A percentile compares a stretch with the other conserved stretches of the same genome.
Conservation (phyloP, 805 yeast genomes). For the Helenozyma baotianmanensis region DNA sequence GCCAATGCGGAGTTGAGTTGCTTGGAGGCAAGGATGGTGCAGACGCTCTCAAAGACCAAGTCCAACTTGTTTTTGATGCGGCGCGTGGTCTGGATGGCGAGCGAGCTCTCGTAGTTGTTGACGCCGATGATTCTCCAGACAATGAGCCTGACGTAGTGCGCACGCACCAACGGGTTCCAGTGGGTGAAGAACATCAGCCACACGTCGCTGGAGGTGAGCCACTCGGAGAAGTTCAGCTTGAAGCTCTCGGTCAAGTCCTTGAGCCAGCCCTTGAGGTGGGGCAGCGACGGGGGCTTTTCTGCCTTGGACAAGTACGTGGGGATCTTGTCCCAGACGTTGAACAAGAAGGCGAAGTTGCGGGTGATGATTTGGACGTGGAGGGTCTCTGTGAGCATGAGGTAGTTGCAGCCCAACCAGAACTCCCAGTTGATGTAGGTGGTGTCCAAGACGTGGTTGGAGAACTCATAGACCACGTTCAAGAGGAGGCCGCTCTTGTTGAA, state of each 20-base stretch:
- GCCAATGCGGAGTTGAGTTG: constrained; percentile 1
- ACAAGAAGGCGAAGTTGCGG: constrained; percentile 60
- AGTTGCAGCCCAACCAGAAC: constrained; percentile 65
- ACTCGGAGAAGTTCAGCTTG: constrained; percentile 46
- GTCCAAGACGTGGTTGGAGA: constrained; percentile 28
- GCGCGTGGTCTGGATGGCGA: constrained; percentile 25
- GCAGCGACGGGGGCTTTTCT: constrained; percentile 2
- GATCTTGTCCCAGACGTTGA: constrained; percentile 69
- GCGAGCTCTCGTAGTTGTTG: constrained; percentile 34
- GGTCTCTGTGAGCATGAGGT: constrained; percentile 53
- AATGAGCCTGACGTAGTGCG: constrained; percentile 61
- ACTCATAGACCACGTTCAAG: constrained; percentile 38
- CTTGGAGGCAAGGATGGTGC: constrained; percentile 3
- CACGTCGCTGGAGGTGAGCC: constrained; percentile 46
- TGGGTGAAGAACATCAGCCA: constrained; percentile 66
- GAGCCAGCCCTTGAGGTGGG: constrained; percentile 34
- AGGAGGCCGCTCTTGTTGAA: constrained; percentile 34
- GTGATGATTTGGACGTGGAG: constrained; percentile 59
- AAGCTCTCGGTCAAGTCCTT: constrained; percentile 34
- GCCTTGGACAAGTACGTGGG: constrained; percentile 34
- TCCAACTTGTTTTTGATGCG: constrained; percentile 28
- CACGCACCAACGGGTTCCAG: constrained; percentile 75
- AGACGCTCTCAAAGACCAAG: constrained; percentile 17
- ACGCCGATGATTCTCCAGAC: constrained; percentile 60
- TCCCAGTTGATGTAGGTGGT: constrained; percentile 55